A percentile compares a stretch with the other conserved stretches of the same genome.
phyloP scores from a whole-genome alignment of 2,329 filamentous ascomycete genomes.

The Penicillium palitans region DNA sequence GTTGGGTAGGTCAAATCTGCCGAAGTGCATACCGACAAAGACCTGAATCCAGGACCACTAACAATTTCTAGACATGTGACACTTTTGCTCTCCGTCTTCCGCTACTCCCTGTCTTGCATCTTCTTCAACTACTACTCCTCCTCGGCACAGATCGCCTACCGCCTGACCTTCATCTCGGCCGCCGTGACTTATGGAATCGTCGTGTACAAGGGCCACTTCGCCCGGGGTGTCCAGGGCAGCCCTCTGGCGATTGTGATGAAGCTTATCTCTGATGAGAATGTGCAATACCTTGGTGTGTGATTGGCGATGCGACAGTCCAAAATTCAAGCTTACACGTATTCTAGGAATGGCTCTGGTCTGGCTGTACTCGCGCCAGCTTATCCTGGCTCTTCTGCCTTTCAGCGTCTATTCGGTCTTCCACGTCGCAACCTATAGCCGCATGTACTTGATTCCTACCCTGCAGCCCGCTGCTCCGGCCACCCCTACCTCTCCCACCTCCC shows the following conservation, averaged over 20 bases:
- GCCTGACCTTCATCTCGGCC: slow-evolving; percentile 83
- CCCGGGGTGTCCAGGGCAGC: slow-evolving; percentile 70
- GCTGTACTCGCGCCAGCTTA: slow-evolving; percentile 87
- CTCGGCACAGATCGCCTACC: slow-evolving; percentile 81
- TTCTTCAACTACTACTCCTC: slow-evolving; percentile 81
- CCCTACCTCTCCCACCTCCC: slow-evolving; percentile 56
- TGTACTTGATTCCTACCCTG: slow-evolving; percentile 86
- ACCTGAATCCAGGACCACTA: slow-evolving; percentile 19
- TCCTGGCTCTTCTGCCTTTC: slow-evolving; percentile 88
- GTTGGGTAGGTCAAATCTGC: slow-evolving; percentile 61
- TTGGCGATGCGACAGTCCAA: not conserved
- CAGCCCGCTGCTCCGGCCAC: slow-evolving; percentile 61
- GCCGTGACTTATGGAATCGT: slow-evolving; percentile 95
- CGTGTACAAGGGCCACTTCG: slow-evolving; percentile 94
- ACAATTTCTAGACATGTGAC: slow-evolving; percentile 69
- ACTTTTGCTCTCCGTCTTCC: slow-evolving; percentile 76
- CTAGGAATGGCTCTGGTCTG: slow-evolving; percentile 90
- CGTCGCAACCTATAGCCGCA: slow-evolving; percentile 92
- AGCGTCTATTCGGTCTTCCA: slow-evolving; percentile 98
- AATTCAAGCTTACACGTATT: slow-evolving; percentile 7
- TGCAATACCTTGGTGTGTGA: slow-evolving; percentile 87
- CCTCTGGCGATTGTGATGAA: slow-evolving; percentile 63
- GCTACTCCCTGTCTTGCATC: slow-evolving; percentile 83
- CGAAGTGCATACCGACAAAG: slow-evolving; percentile 1
- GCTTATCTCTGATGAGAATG: slow-evolving; percentile 85